Percentiles rank a stretch among this genome's conserved stretches.
Conservation (phyloP, 2,329 filamentous ascomycete species). For the Monilinia fructicola region DNA sequence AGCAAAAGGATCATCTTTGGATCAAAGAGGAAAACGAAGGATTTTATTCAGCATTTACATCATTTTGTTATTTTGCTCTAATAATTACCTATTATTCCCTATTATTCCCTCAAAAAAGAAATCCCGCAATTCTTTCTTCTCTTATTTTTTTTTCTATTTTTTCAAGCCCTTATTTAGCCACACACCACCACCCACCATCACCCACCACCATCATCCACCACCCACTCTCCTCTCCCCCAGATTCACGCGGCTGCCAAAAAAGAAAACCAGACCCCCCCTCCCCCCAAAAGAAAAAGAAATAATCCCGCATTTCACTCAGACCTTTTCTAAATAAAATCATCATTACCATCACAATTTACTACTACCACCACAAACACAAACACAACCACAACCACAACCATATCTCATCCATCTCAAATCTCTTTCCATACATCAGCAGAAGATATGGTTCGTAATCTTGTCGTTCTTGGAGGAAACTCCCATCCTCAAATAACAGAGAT, state of each 20-base stretch:
- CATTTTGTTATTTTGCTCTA: neutral
- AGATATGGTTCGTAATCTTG: conserved; percentile 88
- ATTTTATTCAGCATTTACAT: too few species aligned
- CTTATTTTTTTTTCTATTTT: neutral
- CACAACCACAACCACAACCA: neutral
- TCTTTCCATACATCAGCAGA: conserved; percentile 5
- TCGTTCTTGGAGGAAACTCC: conserved; percentile 89
- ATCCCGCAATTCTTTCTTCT: conserved; percentile 8
- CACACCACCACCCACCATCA: too few species aligned
- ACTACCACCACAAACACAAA: conserved; percentile 13
- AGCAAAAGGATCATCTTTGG: neutral
- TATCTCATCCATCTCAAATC: conserved; percentile 1
- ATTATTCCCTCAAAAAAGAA: too few species aligned
- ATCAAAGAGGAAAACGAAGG: too few species aligned
- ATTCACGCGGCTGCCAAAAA: conserved; percentile 9
- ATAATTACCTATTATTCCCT: too few species aligned
- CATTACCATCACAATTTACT: conserved; percentile 17
- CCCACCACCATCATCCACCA: neutral
- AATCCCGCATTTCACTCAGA: conserved; percentile 31
- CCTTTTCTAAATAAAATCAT: neutral
- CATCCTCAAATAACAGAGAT: conserved; percentile 84
- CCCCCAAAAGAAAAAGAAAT: neutral
- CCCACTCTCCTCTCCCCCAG: neutral
- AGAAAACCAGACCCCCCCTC: neutral
- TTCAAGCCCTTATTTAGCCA: conserved; percentile 2